Evolutionary conservation across 2,329 filamentous ascomycete species (phyloP).

Genomic region (Seiridium cupressi): DNA sequence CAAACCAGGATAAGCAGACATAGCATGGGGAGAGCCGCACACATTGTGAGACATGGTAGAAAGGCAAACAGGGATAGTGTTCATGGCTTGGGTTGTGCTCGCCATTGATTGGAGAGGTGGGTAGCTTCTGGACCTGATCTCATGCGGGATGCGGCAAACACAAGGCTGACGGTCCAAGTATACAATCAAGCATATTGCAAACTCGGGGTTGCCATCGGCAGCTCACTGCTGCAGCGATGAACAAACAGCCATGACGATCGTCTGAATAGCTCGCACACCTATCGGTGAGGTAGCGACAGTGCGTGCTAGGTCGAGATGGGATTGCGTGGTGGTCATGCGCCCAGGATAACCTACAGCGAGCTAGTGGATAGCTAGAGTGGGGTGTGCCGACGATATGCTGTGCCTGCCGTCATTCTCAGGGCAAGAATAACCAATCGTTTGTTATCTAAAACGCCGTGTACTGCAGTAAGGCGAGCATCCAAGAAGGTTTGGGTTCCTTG

Average conservation of each 20-base stretch:
- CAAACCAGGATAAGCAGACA: background rate
- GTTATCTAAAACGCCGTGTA: background rate
- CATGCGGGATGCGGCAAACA: background rate
- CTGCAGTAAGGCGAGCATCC: background rate
- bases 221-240: too few species aligned
- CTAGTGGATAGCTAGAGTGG: conserved; percentile 8
- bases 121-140: background rate
- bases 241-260: background rate
- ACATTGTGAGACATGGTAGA: conserved; percentile 2
- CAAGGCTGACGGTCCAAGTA: background rate
- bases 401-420: conserved; percentile 1
- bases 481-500: background rate
- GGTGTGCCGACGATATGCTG: conserved; percentile 2
- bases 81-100: background rate
- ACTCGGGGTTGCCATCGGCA: background rate
- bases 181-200: background rate
- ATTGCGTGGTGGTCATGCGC: conserved; percentile 4
- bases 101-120: background rate
- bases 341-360: conserved; percentile 1
- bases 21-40: background rate
- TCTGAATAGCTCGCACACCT: background rate
- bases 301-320: background rate
- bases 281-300: background rate
- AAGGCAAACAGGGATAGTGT: background rate
- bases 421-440: conserved; percentile 5